Base-by-base conservation (phyloP, 208 protist species). In the Trichomonas gallinae region DNA sequence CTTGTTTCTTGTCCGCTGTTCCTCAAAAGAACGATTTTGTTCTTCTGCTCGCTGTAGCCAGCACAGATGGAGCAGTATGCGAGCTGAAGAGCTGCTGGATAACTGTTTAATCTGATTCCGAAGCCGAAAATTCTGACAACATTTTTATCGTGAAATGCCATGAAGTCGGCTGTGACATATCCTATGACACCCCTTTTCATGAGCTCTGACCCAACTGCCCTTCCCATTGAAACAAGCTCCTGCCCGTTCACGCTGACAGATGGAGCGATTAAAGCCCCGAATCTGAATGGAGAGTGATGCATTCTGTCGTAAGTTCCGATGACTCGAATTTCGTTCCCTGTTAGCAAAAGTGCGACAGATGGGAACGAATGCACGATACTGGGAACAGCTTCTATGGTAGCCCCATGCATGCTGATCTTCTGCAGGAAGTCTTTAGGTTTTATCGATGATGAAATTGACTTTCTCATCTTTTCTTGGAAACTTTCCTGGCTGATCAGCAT, bases 221-320 rank as follows among this genome's bases (percentile, higher is more conserved):
- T 93, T 34, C 40, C 40, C 17, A 44, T 48, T 1, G 40, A 23
- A 51, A 93, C 44, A 26, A 93, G 15, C 21, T 93, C 44, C 13
- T 23, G 17, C 38, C n/a, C 17, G 51, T 93, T 44, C 15, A 93
- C 31, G 51, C 44, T 58, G 26, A 93, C 44, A 21, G 40, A 34
- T 34, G 87, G 87, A 51, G 45, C 15, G 3, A 93, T 10, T 17
- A 38, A 6, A 38, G n/a, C 11, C 15, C 40, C 40, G 38, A 93
- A 93, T 17, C 17, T 34, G n/a, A 51, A 93, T 38, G 44, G 87
- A 34, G 44, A 48, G 46, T 93, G 36, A 93, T 93, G 87, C 40
- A 93, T 93, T 93, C 87, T 4, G 46, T 93, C 87, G n/a, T 48
- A 93, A 49, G 87, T 93, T 93, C 87, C 87, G 51, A 93, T 93